These are phyloP conservation scores for Kluyveromyces starmeri DNA, from an alignment of 805 yeast genomes.

Conservation along the genomic window DNA sequence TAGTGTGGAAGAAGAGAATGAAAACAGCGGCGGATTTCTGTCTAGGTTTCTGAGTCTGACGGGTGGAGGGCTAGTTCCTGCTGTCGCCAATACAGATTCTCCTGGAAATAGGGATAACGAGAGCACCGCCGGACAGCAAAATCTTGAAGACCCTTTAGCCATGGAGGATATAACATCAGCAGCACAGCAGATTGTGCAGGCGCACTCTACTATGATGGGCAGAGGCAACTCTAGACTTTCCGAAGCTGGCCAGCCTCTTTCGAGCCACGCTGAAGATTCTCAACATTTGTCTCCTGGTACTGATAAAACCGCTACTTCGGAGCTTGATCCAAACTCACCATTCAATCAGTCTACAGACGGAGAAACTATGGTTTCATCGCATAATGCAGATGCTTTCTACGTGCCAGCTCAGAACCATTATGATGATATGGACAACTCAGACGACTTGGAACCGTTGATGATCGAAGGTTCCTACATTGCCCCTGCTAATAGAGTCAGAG, in stretches of 20 bases:
- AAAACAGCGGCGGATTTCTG: slow-evolving; percentile 20
- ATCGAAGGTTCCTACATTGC: slow-evolving; percentile 34
- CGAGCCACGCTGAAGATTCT: slow-evolving; percentile 12
- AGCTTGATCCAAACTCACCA: not conserved
- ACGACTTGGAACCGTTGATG: slow-evolving; percentile 27
- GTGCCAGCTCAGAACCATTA: slow-evolving; percentile 39
- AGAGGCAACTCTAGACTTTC: not conserved
- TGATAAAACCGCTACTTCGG: slow-evolving; percentile 1
- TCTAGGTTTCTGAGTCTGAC: slow-evolving; percentile 25
- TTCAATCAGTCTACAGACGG: slow-evolving; percentile 9
- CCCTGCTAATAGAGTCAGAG: slow-evolving; percentile 60
- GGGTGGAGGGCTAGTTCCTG: slow-evolving; percentile 31
- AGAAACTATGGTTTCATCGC: slow-evolving; percentile 14
- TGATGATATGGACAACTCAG: slow-evolving; percentile 28
- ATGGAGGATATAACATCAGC: slow-evolving; percentile 39
- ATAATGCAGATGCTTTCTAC: slow-evolving; percentile 19
- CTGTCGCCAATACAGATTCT: slow-evolving; percentile 19
- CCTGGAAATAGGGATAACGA: slow-evolving; percentile 26
- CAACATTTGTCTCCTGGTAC: slow-evolving; percentile 8
- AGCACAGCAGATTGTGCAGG: slow-evolving; percentile 45
- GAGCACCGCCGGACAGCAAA: slow-evolving; percentile 20
- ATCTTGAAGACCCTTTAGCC: slow-evolving; percentile 34
- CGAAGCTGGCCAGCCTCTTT: not conserved
- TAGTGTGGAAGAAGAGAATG: slow-evolving; percentile 15
- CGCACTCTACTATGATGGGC: slow-evolving; percentile 31